These are phyloP conservation scores for Pseudogymnoascus sp. DNA, from an alignment of 2,329 filamentous ascomycete species.

Conservation along the genomic window DNA sequence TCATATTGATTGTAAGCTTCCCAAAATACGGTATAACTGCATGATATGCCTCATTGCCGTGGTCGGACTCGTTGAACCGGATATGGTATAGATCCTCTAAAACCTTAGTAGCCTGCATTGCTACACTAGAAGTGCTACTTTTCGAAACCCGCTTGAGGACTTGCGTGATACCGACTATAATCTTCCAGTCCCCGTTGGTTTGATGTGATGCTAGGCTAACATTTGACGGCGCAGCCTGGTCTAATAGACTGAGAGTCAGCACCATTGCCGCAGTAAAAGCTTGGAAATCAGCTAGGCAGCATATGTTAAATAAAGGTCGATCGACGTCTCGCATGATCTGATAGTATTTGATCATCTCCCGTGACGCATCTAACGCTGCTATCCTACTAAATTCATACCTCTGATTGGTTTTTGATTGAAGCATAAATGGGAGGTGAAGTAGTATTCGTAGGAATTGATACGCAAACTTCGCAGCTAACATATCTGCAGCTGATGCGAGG, in stretches of 20 bases:
- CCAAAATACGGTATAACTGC: conserved; percentile 43
- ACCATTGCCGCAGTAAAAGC: conserved; percentile 42
- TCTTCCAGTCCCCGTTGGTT: conserved; percentile 33
- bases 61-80: conserved; percentile 19
- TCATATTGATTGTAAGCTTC: conserved; percentile 19
- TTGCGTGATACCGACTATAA: conserved; percentile 31
- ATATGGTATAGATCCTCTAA: conserved; percentile 33
- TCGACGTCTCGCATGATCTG: conserved; percentile 29
- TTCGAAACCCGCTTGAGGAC: conserved; percentile 31
- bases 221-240: neutral
- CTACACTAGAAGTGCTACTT: conserved; percentile 36
- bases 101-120: conserved; percentile 37
- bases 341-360: conserved; percentile 37
- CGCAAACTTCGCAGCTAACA: conserved; percentile 35
- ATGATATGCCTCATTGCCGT: conserved; percentile 31
- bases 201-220: conserved; percentile 25
- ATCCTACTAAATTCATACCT: conserved; percentile 36
- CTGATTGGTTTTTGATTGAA: conserved; percentile 33
- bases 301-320: conserved; percentile 32
- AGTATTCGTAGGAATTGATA: conserved; percentile 36
- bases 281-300: conserved; percentile 44
- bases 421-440: conserved; percentile 43
- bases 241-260: conserved; percentile 37
- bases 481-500: conserved; percentile 29
- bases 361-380: conserved; percentile 37